Conservation (phyloP, 768 basidiomycete genomes). For the Kwoniella dendrophila region DNA sequence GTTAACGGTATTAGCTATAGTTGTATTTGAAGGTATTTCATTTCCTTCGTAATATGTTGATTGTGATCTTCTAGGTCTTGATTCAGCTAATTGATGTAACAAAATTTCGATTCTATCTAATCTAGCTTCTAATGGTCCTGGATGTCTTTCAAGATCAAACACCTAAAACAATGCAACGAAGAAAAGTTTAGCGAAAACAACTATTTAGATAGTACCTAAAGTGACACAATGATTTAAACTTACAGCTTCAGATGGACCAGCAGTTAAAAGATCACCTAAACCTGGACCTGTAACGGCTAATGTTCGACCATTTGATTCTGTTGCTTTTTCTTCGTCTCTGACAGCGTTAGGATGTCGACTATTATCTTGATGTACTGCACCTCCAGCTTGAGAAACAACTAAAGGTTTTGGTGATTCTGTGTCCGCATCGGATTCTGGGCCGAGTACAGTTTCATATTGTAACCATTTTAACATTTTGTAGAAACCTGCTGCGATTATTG, state of each 20-base stretch:
- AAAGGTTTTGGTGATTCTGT: background rate
- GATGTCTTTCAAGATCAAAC: slow-evolving; percentile 35
- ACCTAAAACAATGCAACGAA: slow-evolving; percentile 21
- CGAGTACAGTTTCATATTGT: slow-evolving; percentile 55
- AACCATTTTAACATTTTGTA: slow-evolving; percentile 55
- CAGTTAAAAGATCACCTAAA: slow-evolving; percentile 52
- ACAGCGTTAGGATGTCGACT: too few species aligned
- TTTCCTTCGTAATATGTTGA: slow-evolving; percentile 27
- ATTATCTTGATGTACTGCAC: slow-evolving; percentile 8
- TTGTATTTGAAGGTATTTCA: background rate
- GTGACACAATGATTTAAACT: background rate
- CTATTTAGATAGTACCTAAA: background rate
- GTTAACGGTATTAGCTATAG: background rate
- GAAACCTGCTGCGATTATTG: slow-evolving; percentile 52
- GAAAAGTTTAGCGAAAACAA: background rate
- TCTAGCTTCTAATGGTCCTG: slow-evolving; percentile 27
- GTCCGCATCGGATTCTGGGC: slow-evolving; percentile 43
- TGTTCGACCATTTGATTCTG: slow-evolving; percentile 20
- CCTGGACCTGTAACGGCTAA: slow-evolving; percentile 50
- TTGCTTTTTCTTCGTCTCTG: slow-evolving; percentile 30
- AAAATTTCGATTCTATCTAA: slow-evolving; percentile 46
- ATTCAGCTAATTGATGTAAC: slow-evolving; percentile 25
- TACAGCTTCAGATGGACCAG: slow-evolving; percentile 28
- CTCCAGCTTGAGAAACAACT: slow-evolving; percentile 3
- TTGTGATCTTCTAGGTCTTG: slow-evolving; percentile 11